Evolutionary conservation across 1,139 yeast genomes (phyloP).

Genomic region (Lodderomyces pseudojiufengensis): DNA sequence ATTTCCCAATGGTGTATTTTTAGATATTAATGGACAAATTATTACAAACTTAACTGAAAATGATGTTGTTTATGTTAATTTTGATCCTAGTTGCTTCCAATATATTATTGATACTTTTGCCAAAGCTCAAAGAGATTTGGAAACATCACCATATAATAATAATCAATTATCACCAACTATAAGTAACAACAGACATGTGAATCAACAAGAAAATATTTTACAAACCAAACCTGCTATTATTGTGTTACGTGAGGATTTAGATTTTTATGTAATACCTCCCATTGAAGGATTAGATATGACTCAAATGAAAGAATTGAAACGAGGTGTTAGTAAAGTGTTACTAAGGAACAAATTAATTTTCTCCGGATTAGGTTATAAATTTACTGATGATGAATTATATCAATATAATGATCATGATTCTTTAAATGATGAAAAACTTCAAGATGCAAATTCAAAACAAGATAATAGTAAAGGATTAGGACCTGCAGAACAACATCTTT

Average conservation of each 20-base stretch:
- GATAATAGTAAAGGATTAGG: conserved; percentile 49
- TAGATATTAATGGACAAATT: conserved; percentile 71
- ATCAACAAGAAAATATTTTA: conserved; percentile 47
- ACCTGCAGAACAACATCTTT: conserved; percentile 90
- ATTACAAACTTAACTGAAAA: conserved; percentile 72
- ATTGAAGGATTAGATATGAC: conserved; percentile 45
- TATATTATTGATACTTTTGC: conserved; percentile 71
- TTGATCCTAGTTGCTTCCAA: conserved; percentile 80
- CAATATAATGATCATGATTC: conserved; percentile 15
- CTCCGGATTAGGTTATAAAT: conserved; percentile 59
- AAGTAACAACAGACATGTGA: conserved; percentile 12
- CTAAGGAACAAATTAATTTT: conserved; percentile 61
- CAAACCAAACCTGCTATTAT: conserved; percentile 86
- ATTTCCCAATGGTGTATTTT: conserved; percentile 86
- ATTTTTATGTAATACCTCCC: conserved; percentile 87
- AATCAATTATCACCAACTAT: conserved; percentile 22
- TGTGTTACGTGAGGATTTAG: conserved; percentile 90
- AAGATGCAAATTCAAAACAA: conserved; percentile 7
- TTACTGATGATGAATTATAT: conserved; percentile 19
- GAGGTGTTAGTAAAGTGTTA: conserved; percentile 56
- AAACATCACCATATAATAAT: conserved; percentile 18
- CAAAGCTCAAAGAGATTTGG: conserved; percentile 40
- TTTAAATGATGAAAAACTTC: conserved; percentile 15
- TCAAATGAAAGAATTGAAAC: conserved; percentile 61
- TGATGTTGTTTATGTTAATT: conserved; percentile 75